phyloP scores from a whole-genome alignment of 2,329 filamentous ascomycete genomes.

The Colletotrichum trifolii region DNA sequence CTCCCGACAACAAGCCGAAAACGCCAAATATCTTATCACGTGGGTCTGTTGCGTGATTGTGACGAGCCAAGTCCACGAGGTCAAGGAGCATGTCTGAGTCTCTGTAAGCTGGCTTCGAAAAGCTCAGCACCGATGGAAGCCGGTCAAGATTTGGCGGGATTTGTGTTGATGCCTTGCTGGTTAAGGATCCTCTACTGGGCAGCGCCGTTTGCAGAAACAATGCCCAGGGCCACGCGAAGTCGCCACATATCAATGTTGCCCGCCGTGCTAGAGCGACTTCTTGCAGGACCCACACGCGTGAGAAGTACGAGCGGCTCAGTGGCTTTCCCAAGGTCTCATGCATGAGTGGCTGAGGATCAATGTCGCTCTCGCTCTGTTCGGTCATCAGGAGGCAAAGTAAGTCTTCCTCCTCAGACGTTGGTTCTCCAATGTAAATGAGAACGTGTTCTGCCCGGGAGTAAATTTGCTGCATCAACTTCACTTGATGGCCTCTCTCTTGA shows the following conservation, averaged over 20 bases:
- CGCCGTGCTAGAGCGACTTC: conserved; percentile 40
- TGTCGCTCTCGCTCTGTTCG: too few species aligned
- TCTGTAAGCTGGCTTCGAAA: not conserved
- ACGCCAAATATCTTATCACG: conserved; percentile 43
- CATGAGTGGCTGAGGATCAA: not conserved
- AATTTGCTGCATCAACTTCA: conserved; percentile 36
- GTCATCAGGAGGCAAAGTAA: not conserved
- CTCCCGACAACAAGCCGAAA: conserved; percentile 40
- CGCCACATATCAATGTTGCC: not conserved
- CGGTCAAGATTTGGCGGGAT: not conserved
- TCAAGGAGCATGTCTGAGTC: not conserved
- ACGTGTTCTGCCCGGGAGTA: conserved; percentile 33
- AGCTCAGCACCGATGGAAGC: conserved; percentile 12
- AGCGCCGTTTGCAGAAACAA: conserved; percentile 4
- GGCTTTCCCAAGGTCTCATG: conserved; percentile 14
- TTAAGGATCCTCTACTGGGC: accelerated
- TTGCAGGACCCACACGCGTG: conserved; percentile 40
- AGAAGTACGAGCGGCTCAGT: not conserved
- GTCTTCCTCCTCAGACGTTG: conserved; percentile 36
- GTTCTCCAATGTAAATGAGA: conserved; percentile 32
- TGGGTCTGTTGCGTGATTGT: conserved; percentile 37
- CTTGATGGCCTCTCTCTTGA: conserved; percentile 35
- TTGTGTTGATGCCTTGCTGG: not conserved
- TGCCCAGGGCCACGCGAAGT: not conserved
- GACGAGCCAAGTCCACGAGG: not conserved